Percentiles rank a stretch among this genome's conserved stretches.
Conservation (phyloP, 2,329 filamentous ascomycete genomes). For the Coleophoma eucalyptorum region DNA sequence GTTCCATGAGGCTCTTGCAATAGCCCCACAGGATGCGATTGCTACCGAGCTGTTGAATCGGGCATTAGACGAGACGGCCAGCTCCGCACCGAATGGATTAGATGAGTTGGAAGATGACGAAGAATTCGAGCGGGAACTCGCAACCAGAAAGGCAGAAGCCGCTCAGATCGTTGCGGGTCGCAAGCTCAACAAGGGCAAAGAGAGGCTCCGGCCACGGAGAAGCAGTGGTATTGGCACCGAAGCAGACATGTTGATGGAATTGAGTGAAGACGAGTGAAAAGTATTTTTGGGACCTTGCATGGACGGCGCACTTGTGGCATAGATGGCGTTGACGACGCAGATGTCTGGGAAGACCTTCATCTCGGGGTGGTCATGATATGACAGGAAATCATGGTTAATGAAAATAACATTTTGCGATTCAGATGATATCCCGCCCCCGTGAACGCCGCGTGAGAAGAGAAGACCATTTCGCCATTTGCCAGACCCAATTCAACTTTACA, state of each 20-base stretch:
- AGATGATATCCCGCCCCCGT: no score
- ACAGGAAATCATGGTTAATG: no score
- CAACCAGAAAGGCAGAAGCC: slow-evolving; percentile 41
- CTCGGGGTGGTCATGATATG: not conserved
- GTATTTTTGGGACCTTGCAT: not conserved
- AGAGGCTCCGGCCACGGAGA: slow-evolving; percentile 32
- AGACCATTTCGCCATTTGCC: not conserved
- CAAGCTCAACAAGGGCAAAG: slow-evolving; percentile 36
- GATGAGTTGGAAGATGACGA: slow-evolving; percentile 42
- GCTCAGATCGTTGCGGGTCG: slow-evolving; percentile 24
- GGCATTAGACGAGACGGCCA: slow-evolving; percentile 60
- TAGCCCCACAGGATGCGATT: slow-evolving; percentile 75
- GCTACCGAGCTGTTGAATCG: slow-evolving; percentile 75
- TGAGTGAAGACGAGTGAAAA: slow-evolving; percentile 48
- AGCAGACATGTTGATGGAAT: slow-evolving; percentile 49
- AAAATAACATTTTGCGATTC: no score
- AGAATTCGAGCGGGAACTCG: slow-evolving; percentile 51
- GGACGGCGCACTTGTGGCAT: slow-evolving; percentile 3
- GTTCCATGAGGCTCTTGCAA: slow-evolving; percentile 79
- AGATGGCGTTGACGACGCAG: slow-evolving; percentile 2
- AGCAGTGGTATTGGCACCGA: slow-evolving; percentile 26
- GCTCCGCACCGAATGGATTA: slow-evolving; percentile 21
- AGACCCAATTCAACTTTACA: not conserved
- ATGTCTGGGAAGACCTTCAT: slow-evolving; percentile 1
- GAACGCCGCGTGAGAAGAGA: not conserved